A percentile compares a stretch with the other conserved stretches of the same genome.
phyloP scores from a whole-genome alignment of 306 rosid genomes.

The Abrus pulchellus region DNA sequence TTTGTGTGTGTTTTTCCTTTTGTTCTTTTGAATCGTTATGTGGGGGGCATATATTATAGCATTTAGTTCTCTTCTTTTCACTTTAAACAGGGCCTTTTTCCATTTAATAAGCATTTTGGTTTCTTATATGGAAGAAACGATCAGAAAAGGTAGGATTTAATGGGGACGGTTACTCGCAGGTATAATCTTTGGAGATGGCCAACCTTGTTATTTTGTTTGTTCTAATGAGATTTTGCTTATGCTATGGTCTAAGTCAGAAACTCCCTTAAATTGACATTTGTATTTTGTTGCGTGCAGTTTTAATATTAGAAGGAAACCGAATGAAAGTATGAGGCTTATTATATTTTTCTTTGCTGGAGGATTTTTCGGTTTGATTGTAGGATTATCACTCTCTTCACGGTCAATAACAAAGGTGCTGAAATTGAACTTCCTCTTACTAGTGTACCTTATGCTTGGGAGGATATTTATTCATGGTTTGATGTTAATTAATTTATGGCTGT shows the following conservation, averaged over 20 bases:
- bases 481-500: not conserved
- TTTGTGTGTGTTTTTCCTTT: slow-evolving; percentile 4
- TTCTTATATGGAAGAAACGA: slow-evolving; percentile 51
- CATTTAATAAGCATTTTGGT: slow-evolving; percentile 34
- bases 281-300: slow-evolving; percentile 63
- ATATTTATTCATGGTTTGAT: not conserved
- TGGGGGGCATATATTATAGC: slow-evolving; percentile 37
- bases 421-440: slow-evolving; percentile 23
- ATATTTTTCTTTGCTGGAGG: slow-evolving; percentile 80
- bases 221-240: slow-evolving; percentile 12
- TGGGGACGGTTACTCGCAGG: slow-evolving; percentile 84
- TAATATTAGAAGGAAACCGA: slow-evolving; percentile 73
- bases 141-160: slow-evolving; percentile 60
- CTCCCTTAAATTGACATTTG: slow-evolving; percentile 37
- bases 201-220: slow-evolving; percentile 31
- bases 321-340: slow-evolving; percentile 75
- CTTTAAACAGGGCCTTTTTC: slow-evolving; percentile 48
- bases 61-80: slow-evolving; percentile 46
- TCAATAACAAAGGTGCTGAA: slow-evolving; percentile 79
- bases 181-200: slow-evolving; percentile 37
- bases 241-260: slow-evolving; percentile 35
- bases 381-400: slow-evolving; percentile 76
- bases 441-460: slow-evolving; percentile 28
- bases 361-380: slow-evolving; percentile 83
- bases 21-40: slow-evolving; percentile 13